A percentile compares a stretch with the other conserved stretches of the same genome.
Conservation (phyloP, 2,329 filamentous ascomycete species). For the Coniochaeta sp. region DNA sequence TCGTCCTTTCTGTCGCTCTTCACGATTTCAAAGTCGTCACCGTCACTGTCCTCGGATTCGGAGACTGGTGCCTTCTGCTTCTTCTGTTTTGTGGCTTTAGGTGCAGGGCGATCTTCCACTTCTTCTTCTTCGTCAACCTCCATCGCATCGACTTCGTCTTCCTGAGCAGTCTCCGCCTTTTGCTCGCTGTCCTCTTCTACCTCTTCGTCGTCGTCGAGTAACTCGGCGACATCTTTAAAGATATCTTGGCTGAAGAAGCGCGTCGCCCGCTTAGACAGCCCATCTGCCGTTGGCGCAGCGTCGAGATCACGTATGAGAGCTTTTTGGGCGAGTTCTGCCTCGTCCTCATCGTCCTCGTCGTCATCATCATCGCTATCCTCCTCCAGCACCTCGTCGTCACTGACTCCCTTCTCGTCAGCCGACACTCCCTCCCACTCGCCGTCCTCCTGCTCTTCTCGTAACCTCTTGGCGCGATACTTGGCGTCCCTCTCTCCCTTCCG, state of each 20-base stretch:
- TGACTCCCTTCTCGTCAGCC: conserved; percentile 49
- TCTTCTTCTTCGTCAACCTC: conserved; percentile 30
- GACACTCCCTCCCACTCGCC: conserved; percentile 93
- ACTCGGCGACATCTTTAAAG: conserved; percentile 72
- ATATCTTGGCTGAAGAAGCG: conserved; percentile 94
- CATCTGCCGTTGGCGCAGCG: conserved; percentile 38
- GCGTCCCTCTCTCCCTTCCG: conserved; percentile 72
- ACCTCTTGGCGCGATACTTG: conserved; percentile 85
- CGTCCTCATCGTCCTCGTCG: conserved; percentile 51
- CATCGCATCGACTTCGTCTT: conserved; percentile 14
- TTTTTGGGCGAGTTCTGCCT: conserved; percentile 29
- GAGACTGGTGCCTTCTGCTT: conserved; percentile 13
- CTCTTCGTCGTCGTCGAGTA: conserved; percentile 39
- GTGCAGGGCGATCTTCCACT: conserved; percentile 19
- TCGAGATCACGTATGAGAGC: conserved; percentile 57
- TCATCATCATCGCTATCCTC: conserved; percentile 53
- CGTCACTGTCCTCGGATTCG: conserved; percentile 21
- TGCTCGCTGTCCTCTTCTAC: conserved; percentile 27
- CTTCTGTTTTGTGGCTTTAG: conserved; percentile 15
- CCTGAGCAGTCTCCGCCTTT: conserved; percentile 33
- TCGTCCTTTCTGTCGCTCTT: conserved; percentile 23
- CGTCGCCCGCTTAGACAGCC: conserved; percentile 76
- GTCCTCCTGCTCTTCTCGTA: conserved; percentile 70
- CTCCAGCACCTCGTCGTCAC: conserved; percentile 51
- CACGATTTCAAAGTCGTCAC: conserved; percentile 19